A percentile compares a stretch with the other conserved stretches of the same genome.
phyloP scores from a whole-genome alignment of 2,329 filamentous ascomycete genomes.

The Beauveria sp. region DNA sequence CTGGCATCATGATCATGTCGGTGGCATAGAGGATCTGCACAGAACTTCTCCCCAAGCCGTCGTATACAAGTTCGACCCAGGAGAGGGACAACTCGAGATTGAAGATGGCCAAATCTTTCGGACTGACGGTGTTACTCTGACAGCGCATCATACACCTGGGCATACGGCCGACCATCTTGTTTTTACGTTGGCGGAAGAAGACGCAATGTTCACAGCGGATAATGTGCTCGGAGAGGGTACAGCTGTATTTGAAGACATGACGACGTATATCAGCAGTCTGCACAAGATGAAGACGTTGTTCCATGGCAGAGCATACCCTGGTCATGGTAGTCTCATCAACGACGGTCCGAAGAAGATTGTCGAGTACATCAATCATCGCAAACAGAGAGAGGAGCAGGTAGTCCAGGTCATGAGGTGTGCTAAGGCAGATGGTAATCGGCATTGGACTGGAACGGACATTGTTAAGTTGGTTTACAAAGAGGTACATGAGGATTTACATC shows the following conservation, averaged over 20 bases:
- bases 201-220: slow-evolving; percentile 82
- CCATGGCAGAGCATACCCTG: slow-evolving; percentile 69
- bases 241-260: slow-evolving; percentile 73
- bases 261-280: slow-evolving; percentile 60
- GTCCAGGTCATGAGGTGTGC: slow-evolving; percentile 49
- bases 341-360: slow-evolving; percentile 63
- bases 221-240: slow-evolving; percentile 85
- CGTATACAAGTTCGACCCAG: slow-evolving; percentile 60
- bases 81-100: slow-evolving; percentile 36
- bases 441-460: slow-evolving; percentile 69
- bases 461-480: slow-evolving; percentile 83
- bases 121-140: slow-evolving; percentile 57
- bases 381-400: slow-evolving; percentile 72
- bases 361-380: slow-evolving; percentile 79
- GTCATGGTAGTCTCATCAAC: slow-evolving; percentile 73
- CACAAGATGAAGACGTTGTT: slow-evolving; percentile 61
- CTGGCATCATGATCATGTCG: slow-evolving; percentile 83
- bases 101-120: slow-evolving; percentile 45
- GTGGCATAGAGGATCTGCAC: slow-evolving; percentile 65
- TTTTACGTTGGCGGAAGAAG: slow-evolving; percentile 68
- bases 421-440: slow-evolving; percentile 16
- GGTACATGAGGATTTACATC: slow-evolving; percentile 66
- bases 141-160: slow-evolving; percentile 53
- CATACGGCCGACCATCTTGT: slow-evolving; percentile 79
- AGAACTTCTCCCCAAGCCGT: slow-evolving; percentile 52